Base-by-base conservation (phyloP, 2,329 filamentous ascomycete genomes). In the Scedosporium aurantiacum region DNA sequence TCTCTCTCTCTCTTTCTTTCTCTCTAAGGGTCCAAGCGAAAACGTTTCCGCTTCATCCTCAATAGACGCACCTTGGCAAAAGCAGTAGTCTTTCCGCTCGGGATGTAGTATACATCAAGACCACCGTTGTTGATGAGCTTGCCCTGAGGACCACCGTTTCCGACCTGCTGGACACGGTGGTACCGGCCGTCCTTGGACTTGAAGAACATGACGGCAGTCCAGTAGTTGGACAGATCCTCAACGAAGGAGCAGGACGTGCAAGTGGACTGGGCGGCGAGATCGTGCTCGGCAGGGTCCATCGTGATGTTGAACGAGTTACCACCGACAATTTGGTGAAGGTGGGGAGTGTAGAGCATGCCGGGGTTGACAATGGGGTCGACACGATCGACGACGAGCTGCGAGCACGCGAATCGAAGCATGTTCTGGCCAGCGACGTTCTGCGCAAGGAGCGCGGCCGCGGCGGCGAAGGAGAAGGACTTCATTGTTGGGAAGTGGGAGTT, bases 401-500 rank as follows among this genome's bases (percentile, higher is more conserved):
- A 78, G 71, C 76, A 78, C 25, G 75, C 75, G 65, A 78, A 78
- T 40, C 76, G 75, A 65, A 78, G 69, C 75, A 78, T 77, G 67
- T 74, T 73, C 66, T 73, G 71, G 58, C 18, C 60, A 10, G 43
- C 55, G 21, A 32, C 54, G 32, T 41, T 58, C 60, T 58, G 55
- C 27, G 60, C 60, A 14, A 62, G 52, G 16, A 61, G 32, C 32
- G 60, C 50, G 37, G 55, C 27, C 27, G 60, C 40, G 52, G 60
- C 52, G 60, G 37, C 45, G 52, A 60, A 28, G 45, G 58, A 37
- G 47, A 60, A 10, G 25, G 52, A 28, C 58, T 60, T 60, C 58
- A 60, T 60, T 47, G 45, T 58, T 32, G 55, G 56, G 37, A n/a
- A 23, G 18, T 21, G 50, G 12, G 47, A 18, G 23, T 37, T 6